Evolutionary conservation across 2,329 filamentous ascomycete species (phyloP), one percentile per base, ranked within the genome.

Genomic region (Fusarium sp.): DNA sequence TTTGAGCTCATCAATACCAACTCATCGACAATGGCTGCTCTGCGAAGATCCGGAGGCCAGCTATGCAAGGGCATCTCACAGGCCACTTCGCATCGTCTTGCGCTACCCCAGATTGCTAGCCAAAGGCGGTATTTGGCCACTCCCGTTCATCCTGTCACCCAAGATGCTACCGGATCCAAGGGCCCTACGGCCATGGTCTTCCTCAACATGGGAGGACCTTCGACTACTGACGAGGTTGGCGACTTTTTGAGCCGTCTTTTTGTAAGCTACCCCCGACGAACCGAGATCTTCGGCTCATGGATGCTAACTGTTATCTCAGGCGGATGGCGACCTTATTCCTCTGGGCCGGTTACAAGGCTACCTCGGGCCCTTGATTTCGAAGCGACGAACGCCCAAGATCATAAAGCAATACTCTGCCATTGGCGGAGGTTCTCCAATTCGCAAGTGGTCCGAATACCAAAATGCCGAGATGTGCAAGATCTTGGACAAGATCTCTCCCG

Each of bases 111-210:
- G 57, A 67, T 77, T 31, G 69, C 73, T 43, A 70, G 71, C 47
- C 75, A 80, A 54, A 74, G 62, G 57, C 74, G 80, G 64, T 66
- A 75, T 33, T 69, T 83, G 50, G 80, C 80, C 54, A 82, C 80
- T 39, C 73, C 78, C 21, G 89, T 88, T 6, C 92, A 92, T 13
- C 92, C 93, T 9, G 93, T 96, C 22, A 94, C 92, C 0, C 93
- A 97, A 79, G 87, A 94, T 85, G 85, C 87, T 8, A 88, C 88
- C 1, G 88, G 87, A 14, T 87, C 86, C 42, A 85, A 93, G 76
- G 95, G 95, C 0, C 94, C 94, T 9, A 99, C 96, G 6, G 96
- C 96, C 43, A 98, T 99, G 89, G 96, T 99, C 15, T 98, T 99
- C 77, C 89, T 99, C 83, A 99, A 99, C 82, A 99, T 99, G 96